phyloP scores from a whole-genome alignment of 148 eudicot genomes.

The Fagopyrum homotropicum region DNA sequence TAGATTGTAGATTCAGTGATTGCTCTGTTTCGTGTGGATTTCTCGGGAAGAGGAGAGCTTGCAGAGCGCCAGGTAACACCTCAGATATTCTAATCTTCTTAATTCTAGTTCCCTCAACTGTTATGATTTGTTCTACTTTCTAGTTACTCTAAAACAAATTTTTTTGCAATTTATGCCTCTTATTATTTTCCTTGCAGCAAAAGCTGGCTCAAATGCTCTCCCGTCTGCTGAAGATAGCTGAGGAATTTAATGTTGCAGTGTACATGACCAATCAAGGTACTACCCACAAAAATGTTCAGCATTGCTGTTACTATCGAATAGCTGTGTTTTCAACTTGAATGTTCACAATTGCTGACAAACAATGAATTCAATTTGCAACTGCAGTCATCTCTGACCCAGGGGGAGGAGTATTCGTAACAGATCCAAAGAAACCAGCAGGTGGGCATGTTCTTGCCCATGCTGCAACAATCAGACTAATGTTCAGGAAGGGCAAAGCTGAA shows the following conservation, averaged over 20 bases:
- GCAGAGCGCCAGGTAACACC: constrained; percentile 85
- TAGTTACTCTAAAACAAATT: background rate
- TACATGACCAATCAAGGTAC: constrained; percentile 93
- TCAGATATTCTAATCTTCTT: background rate
- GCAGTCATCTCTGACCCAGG: constrained; percentile 97
- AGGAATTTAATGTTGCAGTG: constrained; percentile 85
- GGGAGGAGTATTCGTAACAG: constrained; percentile 86
- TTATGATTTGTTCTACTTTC: background rate
- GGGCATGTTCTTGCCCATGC: constrained; percentile 99
- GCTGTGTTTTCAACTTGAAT: background rate
- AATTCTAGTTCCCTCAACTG: background rate
- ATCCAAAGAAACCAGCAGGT: constrained; percentile 98
- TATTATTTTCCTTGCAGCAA: constrained; percentile 48
- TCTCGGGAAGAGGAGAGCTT: constrained; percentile 94
- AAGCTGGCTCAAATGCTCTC: constrained; percentile 96
- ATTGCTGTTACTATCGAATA: background rate
- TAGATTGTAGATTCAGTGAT: constrained; percentile 90
- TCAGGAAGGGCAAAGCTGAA: constrained; percentile 96
- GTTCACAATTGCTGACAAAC: background rate
- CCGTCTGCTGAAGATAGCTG: constrained; percentile 78
- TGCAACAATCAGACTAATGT: constrained; percentile 86
- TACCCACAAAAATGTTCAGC: background rate
- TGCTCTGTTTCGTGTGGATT: constrained; percentile 93
- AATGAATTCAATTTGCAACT: background rate
- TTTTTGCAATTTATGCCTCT: background rate